Base-by-base conservation (phyloP, 805 yeast species). In the Candida nitratophila region DNA sequence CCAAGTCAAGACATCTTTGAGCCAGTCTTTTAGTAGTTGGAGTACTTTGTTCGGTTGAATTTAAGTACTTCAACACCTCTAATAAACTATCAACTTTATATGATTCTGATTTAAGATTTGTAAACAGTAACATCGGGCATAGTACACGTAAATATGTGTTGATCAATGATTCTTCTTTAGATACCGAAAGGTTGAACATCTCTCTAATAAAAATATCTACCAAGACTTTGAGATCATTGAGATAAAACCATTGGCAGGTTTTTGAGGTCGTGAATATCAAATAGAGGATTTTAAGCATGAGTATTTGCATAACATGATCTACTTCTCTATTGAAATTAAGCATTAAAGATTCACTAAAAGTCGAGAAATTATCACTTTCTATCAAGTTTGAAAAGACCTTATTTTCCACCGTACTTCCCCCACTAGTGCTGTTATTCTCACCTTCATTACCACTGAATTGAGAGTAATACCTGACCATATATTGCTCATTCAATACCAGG, bases 131-230 rank as follows among this genome's bases (percentile, higher is more conserved):
- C 54, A 90, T 63, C 1, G 95, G 95, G 49, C 78, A 71, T 27
- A 91, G 53, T 2, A 89, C 88, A 45, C 93, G 71, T 36, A 90
- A 63, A 54, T 83, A 88, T 11, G 88, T 78, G 55, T 82, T 81
- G 44, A 86, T 77, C 35, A 81, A 63, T 10, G 73, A 64, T 45
- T 74, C 83, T 33, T 77, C 76, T 19, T 75, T 76, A 12, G 70
- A 73, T 1, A 58, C 47, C 20, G 89, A 76, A 35, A 87, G 61
- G 54, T 90, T 81, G 50, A 76, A 75, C 43, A 91, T 68, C 57
- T 90, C 96, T 43, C 98, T 68, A 1, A 90, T 70, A 42, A 90
- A 70, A 10, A 90, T 89, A 55, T 88, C 96, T 14, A 85, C 80
- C 45, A 90, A 73, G 7, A 90, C 95, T 53, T 83, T 81, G 46